phyloP scores from a whole-genome alignment of 208 protist genomes.

The Sergeia podlipaevii region DNA sequence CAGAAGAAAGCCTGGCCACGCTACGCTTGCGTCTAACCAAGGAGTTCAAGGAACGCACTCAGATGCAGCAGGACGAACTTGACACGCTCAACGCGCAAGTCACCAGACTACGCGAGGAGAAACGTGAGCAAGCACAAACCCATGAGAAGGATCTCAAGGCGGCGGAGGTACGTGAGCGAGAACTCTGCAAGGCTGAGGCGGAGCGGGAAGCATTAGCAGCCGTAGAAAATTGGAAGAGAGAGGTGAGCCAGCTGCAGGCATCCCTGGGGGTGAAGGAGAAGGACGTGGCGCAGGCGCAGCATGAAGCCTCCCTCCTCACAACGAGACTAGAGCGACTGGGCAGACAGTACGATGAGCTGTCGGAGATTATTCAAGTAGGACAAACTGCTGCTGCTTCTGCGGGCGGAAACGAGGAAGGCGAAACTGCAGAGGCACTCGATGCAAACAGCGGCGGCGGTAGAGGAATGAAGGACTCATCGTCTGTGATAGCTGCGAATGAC shows the following conservation, averaged over 20 bases:
- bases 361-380: constrained; percentile 15
- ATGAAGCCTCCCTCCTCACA: constrained; percentile 12
- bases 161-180: constrained; percentile 14
- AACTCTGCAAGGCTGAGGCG: constrained; percentile 11
- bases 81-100: constrained; percentile 19
- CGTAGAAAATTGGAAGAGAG: constrained; percentile 1
- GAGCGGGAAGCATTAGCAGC: not conserved
- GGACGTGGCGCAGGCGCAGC: constrained; percentile 12
- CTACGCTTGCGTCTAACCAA: constrained; percentile 53
- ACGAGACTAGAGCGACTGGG: constrained; percentile 24
- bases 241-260: constrained; percentile 15
- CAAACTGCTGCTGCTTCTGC: not conserved
- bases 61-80: constrained; percentile 56
- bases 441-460: not conserved
- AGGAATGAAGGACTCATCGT: not conserved
- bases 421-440: not conserved
- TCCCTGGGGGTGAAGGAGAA: constrained; percentile 14
- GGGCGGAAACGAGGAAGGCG: not conserved
- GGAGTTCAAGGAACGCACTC: constrained; percentile 69
- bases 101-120: constrained; percentile 35
- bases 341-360: constrained; percentile 30
- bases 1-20: constrained; percentile 25
- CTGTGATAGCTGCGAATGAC: constrained; percentile 12
- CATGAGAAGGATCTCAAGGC: constrained; percentile 40
- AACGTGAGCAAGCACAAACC: constrained; percentile 24